These are phyloP conservation scores for Thalia dealbata DNA, from an alignment of 176 grass and related monocot genomes.

Conservation along the genomic window DNA sequence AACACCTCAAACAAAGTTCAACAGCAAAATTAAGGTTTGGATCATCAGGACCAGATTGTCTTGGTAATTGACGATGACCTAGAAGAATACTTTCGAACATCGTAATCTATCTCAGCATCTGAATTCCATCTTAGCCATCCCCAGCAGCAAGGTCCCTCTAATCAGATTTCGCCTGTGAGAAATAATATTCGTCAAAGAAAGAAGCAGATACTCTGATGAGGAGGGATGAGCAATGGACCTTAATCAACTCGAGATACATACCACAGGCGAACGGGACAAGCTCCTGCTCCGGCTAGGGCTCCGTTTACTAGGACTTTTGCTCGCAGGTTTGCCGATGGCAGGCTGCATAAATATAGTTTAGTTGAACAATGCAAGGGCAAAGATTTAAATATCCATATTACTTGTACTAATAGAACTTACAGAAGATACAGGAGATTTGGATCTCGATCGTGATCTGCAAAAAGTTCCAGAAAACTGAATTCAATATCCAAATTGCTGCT, in stretches of 20 bases:
- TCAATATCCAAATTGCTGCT: constrained; percentile 14
- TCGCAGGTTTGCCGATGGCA: constrained; percentile 20
- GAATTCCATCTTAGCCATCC: not conserved
- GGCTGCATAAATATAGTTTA: constrained; percentile 25
- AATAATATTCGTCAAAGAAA: not conserved
- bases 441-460: constrained; percentile 75
- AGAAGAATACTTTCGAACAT: not conserved
- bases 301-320: constrained; percentile 25
- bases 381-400: too few species aligned
- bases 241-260: not conserved
- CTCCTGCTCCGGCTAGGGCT: constrained; percentile 17
- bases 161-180: constrained; percentile 23
- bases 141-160: not conserved
- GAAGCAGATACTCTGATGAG: not conserved
- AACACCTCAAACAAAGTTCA: not conserved
- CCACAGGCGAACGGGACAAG: constrained; percentile 21
- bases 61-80: not conserved
- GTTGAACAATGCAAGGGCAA: constrained; percentile 11
- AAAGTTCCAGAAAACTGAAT: constrained; percentile 32
- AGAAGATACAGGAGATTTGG: constrained; percentile 40
- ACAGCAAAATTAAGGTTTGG: not conserved
- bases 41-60: not conserved
- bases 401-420: too few species aligned
- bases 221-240: not conserved
- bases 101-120: not conserved